Evolutionary conservation across 1,139 yeast species (phyloP).

Genomic region (Suhomyces taliae): DNA sequence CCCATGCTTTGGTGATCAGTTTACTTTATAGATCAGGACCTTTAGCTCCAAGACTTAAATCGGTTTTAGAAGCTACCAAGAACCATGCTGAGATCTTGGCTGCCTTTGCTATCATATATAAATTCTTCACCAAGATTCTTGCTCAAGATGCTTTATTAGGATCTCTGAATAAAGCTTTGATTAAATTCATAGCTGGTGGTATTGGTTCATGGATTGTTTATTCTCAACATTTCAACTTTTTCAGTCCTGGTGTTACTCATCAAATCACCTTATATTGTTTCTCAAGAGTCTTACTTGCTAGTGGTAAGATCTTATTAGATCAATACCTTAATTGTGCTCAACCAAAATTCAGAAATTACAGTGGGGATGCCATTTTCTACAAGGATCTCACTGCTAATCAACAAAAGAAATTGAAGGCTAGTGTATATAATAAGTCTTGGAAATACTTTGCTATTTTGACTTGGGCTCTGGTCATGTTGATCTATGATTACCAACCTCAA

Average conservation of each 20-base stretch:
- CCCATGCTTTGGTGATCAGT: constrained; percentile 71
- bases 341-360: constrained; percentile 30
- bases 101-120: constrained; percentile 63
- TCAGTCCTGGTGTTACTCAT: constrained; percentile 53
- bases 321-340: constrained; percentile 36
- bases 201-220: constrained; percentile 66
- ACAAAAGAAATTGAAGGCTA: constrained; percentile 34
- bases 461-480: constrained; percentile 77
- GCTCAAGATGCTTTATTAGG: constrained; percentile 39
- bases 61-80: constrained; percentile 56
- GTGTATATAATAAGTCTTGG: constrained; percentile 54
- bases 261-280: constrained; percentile 65
- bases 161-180: constrained; percentile 25
- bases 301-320: constrained; percentile 49
- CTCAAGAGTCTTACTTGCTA: constrained; percentile 56
- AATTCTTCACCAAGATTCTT: constrained; percentile 35
- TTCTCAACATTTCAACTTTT: constrained; percentile 53
- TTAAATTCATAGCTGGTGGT: constrained; percentile 62
- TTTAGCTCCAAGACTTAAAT: constrained; percentile 44
- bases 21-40: constrained; percentile 54
- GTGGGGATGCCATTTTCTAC: constrained; percentile 26
- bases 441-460: constrained; percentile 63
- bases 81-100: constrained; percentile 72
- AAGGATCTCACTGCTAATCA: constrained; percentile 32
- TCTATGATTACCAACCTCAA: constrained; percentile 64